Evolutionary conservation across 441 rosid genomes (phyloP).

Genomic region (Jatropha podagrica): DNA sequence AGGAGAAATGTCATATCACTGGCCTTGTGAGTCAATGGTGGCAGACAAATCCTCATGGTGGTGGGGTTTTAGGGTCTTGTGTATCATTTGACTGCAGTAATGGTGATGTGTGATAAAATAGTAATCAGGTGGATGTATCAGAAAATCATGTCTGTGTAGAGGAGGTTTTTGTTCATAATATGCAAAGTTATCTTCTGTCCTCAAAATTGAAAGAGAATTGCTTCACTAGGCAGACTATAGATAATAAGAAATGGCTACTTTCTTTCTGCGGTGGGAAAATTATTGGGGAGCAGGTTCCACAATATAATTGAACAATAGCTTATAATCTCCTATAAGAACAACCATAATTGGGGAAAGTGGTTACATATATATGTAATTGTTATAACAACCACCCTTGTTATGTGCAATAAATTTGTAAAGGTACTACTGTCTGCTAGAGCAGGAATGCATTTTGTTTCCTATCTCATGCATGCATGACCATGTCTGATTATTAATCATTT

Average conservation of each 20-base stretch:
- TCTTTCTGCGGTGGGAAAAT: too few species aligned
- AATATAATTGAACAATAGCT: neutral
- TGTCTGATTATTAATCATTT: neutral
- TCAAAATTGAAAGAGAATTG: neutral
- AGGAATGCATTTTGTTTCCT: neutral
- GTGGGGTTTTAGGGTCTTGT: neutral
- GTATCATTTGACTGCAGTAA: neutral
- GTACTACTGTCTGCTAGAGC: neutral
- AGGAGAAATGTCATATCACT: neutral
- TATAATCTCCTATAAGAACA: neutral
- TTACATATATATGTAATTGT: neutral
- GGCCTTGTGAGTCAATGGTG: neutral
- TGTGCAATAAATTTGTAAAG: neutral
- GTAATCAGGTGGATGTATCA: neutral
- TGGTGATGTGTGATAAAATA: neutral
- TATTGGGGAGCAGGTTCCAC: too few species aligned
- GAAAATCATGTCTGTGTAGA: neutral
- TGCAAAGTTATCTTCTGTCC: neutral
- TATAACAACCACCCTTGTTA: neutral
- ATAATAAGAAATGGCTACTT: neutral
- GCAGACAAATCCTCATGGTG: neutral
- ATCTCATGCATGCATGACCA: neutral
- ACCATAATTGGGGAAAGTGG: neutral
- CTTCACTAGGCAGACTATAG: conserved; percentile 1
- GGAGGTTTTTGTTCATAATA: neutral